A percentile compares a stretch with the other conserved stretches of the same genome.
Evolutionary conservation across 352 stramenopile species (phyloP).

Genomic region (Pythium scleroteichum): DNA sequence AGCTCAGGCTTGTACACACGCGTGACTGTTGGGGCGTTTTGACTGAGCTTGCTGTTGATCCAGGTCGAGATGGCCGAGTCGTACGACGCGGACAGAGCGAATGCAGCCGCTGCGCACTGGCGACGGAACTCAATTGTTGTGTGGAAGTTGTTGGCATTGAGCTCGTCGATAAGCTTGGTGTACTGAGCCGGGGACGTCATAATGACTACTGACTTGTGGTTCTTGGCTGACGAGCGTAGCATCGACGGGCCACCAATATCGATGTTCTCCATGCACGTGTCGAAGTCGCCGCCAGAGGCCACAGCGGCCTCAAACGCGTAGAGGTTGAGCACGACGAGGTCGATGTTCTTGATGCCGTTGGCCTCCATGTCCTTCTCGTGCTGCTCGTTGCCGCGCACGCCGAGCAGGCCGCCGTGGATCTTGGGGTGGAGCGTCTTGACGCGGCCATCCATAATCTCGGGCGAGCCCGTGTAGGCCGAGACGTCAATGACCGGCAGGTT

Average conservation of each 20-base stretch:
- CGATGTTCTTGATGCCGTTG: constrained; percentile 97
- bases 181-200: constrained; percentile 97
- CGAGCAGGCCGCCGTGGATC: constrained; percentile 98
- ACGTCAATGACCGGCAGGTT: constrained; percentile 96
- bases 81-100: constrained; percentile 90
- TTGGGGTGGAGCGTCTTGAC: constrained; percentile 99
- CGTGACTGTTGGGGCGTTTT: constrained; percentile 72
- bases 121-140: constrained; percentile 89
- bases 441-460: constrained; percentile 99
- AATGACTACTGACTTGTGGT: constrained; percentile 99
- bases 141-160: constrained; percentile 92
- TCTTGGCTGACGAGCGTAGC: constrained; percentile 99
- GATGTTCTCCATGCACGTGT: constrained; percentile 99
- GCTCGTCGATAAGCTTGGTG: constrained; percentile 88
- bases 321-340: constrained; percentile 99
- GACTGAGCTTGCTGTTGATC: constrained; percentile 92
- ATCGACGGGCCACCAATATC: constrained; percentile 99
- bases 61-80: constrained; percentile 97
- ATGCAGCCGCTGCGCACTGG: constrained; percentile 80
- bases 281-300: constrained; percentile 89
- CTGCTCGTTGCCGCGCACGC: constrained; percentile 95
- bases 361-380: constrained; percentile 97
- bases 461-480: constrained; percentile 96
- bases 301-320: constrained; percentile 99
- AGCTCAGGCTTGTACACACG: constrained; percentile 96